These are phyloP conservation scores for Candida berthetii DNA, from an alignment of 805 yeast genomes.

Conservation along the genomic window DNA sequence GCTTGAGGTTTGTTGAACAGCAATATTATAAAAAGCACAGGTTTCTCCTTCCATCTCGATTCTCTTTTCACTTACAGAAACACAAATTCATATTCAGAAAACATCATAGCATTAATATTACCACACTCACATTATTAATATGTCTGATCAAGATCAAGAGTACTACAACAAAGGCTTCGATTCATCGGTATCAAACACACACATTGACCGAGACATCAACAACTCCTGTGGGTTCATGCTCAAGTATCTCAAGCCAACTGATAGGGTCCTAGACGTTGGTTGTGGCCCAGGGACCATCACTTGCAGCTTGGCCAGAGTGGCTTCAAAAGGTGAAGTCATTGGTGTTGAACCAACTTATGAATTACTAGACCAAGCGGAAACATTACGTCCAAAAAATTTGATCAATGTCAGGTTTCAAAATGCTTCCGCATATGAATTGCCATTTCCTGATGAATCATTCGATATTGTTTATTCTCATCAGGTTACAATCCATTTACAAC, in stretches of 20 bases:
- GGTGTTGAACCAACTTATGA: conserved; percentile 28
- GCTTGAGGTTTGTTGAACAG: too few species aligned
- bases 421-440: conserved; percentile 26
- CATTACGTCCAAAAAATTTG: neutral
- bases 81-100: too few species aligned
- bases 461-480: conserved; percentile 34
- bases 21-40: too few species aligned
- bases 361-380: conserved; percentile 21
- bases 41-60: too few species aligned
- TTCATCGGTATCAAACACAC: conserved; percentile 21
- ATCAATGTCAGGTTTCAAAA: conserved; percentile 4
- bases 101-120: neutral
- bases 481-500: conserved; percentile 29
- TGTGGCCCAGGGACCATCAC: conserved; percentile 38
- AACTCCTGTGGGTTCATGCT: conserved; percentile 23
- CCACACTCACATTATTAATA: neutral
- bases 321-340: conserved; percentile 19
- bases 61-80: too few species aligned
- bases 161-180: conserved; percentile 21
- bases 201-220: conserved; percentile 27
- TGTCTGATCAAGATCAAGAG: conserved; percentile 10
- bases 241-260: conserved; percentile 20
- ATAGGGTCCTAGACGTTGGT: conserved; percentile 32
- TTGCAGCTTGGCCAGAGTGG: conserved; percentile 22
- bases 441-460: conserved; percentile 28